Evolutionary conservation across 306 rosid species (phyloP).

Genomic region (Dalbergia oliveri): DNA sequence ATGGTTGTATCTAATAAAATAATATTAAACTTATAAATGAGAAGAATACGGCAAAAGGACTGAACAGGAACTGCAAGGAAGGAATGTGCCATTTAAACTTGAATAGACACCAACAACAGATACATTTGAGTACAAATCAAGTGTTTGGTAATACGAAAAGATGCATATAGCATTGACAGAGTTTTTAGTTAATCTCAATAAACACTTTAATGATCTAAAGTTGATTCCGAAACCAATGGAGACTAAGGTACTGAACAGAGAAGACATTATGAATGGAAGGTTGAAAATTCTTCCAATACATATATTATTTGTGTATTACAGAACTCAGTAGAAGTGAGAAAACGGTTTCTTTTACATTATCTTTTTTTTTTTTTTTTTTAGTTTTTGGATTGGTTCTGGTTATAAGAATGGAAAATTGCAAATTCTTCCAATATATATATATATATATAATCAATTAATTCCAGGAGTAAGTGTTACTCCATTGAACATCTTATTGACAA

Average conservation of each 20-base stretch:
- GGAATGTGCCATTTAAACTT: conserved; percentile 9
- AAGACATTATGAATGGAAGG: background rate
- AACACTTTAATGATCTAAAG: background rate
- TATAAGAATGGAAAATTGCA: conserved; percentile 6
- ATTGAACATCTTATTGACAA: too few relatives aligned
- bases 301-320: too few relatives aligned
- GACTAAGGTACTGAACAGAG: background rate
- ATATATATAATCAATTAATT: too few relatives aligned
- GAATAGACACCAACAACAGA: background rate
- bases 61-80: background rate
- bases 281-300: background rate
- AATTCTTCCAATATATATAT: background rate
- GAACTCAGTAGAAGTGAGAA: background rate
- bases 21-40: background rate
- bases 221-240: background rate
- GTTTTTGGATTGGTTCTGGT: background rate
- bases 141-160: background rate
- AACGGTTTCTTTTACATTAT: background rate
- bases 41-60: background rate
- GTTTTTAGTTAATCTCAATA: background rate
- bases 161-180: background rate
- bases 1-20: background rate
- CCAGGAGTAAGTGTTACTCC: too few relatives aligned
- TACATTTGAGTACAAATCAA: background rate
- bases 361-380: background rate